Conservation (phyloP, 106 monocot species). For the Dioscorea alata region DNA sequence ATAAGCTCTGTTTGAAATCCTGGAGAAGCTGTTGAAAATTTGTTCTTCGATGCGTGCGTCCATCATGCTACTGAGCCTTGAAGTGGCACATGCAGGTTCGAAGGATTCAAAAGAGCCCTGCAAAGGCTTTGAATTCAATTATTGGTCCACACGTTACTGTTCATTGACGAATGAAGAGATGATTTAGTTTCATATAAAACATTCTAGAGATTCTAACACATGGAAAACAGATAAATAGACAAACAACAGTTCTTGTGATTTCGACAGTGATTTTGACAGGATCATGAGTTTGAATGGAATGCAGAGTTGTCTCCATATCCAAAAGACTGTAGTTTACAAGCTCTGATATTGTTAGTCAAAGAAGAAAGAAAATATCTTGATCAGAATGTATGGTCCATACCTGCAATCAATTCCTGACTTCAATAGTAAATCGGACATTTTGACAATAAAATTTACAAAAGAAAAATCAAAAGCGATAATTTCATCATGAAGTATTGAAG, state of each 20-base stretch:
- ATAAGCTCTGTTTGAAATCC: background rate
- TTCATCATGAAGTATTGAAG: background rate
- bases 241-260: background rate
- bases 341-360: background rate
- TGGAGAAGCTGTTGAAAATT: background rate
- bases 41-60: background rate
- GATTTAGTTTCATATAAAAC: background rate
- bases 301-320: background rate
- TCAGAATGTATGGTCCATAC: background rate
- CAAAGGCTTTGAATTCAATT: background rate
- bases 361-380: too few species aligned
- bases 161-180: background rate
- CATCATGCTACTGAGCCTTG: background rate
- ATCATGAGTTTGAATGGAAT: background rate
- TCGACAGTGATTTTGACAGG: background rate
- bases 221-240: background rate
- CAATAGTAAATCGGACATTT: background rate
- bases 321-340: too few species aligned
- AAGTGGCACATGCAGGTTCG: background rate
- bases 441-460: background rate
- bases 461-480: background rate
- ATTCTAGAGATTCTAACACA: background rate
- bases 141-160: background rate
- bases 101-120: background rate
- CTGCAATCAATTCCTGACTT: background rate